These are phyloP conservation scores for Fraxinus angustifolia DNA, from an alignment of 305 asterid genomes.

Conservation along the genomic window DNA sequence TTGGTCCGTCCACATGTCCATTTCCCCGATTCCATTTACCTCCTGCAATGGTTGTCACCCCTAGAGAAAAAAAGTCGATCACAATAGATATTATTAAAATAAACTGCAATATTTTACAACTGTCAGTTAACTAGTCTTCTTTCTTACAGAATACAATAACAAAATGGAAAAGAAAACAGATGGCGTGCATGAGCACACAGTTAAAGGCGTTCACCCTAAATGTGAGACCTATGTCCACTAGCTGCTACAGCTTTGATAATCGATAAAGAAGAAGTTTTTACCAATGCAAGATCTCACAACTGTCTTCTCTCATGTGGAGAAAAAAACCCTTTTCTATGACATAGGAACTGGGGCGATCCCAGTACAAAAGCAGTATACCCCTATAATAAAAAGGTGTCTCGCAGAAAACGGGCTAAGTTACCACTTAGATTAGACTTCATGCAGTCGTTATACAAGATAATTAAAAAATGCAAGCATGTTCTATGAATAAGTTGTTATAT, in stretches of 20 bases:
- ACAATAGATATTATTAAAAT: neutral
- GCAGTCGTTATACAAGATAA: neutral
- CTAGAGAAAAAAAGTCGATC: conserved; percentile 32
- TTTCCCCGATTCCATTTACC: conserved; percentile 81
- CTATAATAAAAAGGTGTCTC: neutral
- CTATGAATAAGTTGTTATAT: neutral
- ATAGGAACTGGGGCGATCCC: neutral
- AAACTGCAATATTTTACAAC: neutral
- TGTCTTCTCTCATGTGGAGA: neutral
- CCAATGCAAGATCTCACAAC: neutral
- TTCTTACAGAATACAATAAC: neutral
- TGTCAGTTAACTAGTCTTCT: neutral
- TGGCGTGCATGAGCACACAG: neutral
- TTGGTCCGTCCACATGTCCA: conserved; percentile 51
- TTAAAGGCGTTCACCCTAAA: neutral
- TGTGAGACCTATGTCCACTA: neutral
- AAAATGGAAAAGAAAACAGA: neutral
- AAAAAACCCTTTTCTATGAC: neutral
- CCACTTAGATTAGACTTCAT: neutral
- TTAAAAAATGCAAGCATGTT: neutral
- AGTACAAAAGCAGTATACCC: neutral
- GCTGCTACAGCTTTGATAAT: neutral
- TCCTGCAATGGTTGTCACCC: conserved; percentile 93
- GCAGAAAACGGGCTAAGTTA: neutral
- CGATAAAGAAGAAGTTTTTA: neutral